Conservation (phyloP, 495 filamentous ascomycete species). For the Podospora tetraspora region DNA sequence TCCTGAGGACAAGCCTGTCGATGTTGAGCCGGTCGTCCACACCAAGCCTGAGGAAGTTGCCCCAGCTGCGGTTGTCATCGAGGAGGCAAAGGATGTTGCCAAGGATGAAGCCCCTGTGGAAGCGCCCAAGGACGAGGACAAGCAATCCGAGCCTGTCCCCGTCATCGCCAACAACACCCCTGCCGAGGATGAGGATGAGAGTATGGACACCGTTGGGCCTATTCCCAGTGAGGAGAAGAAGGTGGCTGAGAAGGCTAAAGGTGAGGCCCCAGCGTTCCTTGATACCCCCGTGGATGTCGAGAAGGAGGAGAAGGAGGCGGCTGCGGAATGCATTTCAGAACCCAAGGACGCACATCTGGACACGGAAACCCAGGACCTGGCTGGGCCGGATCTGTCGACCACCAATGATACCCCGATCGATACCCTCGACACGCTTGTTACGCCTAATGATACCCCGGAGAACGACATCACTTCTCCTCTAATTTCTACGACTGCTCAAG, state of each 20-base stretch:
- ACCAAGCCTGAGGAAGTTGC: slow-evolving; percentile 4
- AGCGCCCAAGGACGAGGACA: background rate
- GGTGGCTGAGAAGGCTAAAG: slow-evolving; percentile 31
- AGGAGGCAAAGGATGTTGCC: slow-evolving; percentile 9
- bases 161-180: background rate
- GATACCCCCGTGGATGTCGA: slow-evolving; percentile 28
- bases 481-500: slow-evolving; percentile 3
- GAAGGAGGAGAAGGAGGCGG: slow-evolving; percentile 23
- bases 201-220: slow-evolving; percentile 33
- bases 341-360: slow-evolving; percentile 25
- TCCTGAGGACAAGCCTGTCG: background rate
- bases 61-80: background rate
- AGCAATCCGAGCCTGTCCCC: background rate
- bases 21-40: slow-evolving; percentile 4
- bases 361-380: slow-evolving; percentile 17
- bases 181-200: slow-evolving; percentile 29
- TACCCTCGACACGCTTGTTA: slow-evolving; percentile 7
- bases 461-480: slow-evolving; percentile 4
- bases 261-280: slow-evolving; percentile 36
- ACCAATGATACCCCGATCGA: slow-evolving; percentile 14
- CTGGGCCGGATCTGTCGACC: slow-evolving; percentile 1
- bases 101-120: background rate
- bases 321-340: slow-evolving; percentile 30
- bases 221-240: slow-evolving; percentile 32
- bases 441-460: slow-evolving; percentile 13